These are phyloP conservation scores for Thalassiosira sp. DNA, from an alignment of 352 stramenopile species.

Conservation along the genomic window DNA sequence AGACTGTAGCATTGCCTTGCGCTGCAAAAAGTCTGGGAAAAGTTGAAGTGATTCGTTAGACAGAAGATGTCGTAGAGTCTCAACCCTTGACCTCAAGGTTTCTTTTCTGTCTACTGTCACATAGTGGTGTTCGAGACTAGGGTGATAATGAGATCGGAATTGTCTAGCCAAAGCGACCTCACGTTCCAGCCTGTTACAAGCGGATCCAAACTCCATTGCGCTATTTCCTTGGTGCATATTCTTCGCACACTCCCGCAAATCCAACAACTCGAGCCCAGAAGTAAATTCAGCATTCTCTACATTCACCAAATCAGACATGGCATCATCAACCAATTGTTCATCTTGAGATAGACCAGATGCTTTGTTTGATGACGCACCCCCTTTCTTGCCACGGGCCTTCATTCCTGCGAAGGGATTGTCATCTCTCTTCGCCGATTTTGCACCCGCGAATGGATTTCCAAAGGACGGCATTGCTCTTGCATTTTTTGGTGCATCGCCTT, in stretches of 20 bases:
- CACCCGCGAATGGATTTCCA: constrained; percentile 50
- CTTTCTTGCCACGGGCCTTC: constrained; percentile 63
- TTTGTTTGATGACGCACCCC: constrained; percentile 29
- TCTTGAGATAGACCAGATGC: constrained; percentile 42
- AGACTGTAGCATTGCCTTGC: constrained; percentile 89
- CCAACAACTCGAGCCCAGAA: constrained; percentile 46
- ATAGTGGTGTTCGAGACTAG: constrained; percentile 70
- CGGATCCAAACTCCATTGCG: constrained; percentile 61
- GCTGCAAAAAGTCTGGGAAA: constrained; percentile 96
- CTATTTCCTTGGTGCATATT: constrained; percentile 62
- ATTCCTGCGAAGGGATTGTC: constrained; percentile 70
- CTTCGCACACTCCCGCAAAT: constrained; percentile 66
- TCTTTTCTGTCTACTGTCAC: constrained; percentile 67
- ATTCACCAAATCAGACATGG: constrained; percentile 57
- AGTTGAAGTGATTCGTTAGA: constrained; percentile 87
- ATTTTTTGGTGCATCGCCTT: constrained; percentile 37
- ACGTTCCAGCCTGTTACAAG: constrained; percentile 48
- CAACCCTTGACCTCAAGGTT: constrained; percentile 55
- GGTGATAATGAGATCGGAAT: constrained; percentile 68
- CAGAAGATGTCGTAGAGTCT: constrained; percentile 68
- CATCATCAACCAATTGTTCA: constrained; percentile 57
- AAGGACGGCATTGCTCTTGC: constrained; percentile 8
- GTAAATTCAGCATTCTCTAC: constrained; percentile 60
- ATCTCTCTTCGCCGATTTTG: constrained; percentile 52
- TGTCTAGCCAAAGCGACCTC: constrained; percentile 46